Percentiles rank a stretch among this genome's conserved stretches.
phyloP scores from a whole-genome alignment of 2,329 filamentous ascomycete genomes.

The Phaeophleospora eucalypticola region DNA sequence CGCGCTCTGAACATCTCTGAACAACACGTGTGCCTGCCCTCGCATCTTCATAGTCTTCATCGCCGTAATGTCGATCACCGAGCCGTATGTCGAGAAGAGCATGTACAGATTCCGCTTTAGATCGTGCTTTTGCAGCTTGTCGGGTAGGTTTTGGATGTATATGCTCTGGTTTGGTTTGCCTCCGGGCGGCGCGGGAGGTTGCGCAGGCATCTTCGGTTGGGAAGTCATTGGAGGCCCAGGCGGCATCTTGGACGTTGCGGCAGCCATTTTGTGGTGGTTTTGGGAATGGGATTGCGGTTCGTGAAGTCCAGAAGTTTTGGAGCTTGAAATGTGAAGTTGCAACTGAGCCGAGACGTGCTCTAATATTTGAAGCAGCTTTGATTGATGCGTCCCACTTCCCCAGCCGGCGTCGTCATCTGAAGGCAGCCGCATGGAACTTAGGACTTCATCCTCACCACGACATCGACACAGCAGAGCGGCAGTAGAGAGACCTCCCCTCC shows the following conservation, averaged over 20 bases:
- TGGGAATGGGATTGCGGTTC: neutral
- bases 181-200: neutral
- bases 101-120: conserved; percentile 84
- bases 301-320: neutral
- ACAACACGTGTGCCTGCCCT: conserved; percentile 90
- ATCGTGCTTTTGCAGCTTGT: conserved; percentile 86
- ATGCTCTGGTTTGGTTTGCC: conserved; percentile 53
- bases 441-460: neutral
- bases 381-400: too few species aligned
- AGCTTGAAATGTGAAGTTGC: conserved; percentile 1
- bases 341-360: too few species aligned
- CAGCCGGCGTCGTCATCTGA: neutral
- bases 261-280: conserved; percentile 10
- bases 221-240: neutral
- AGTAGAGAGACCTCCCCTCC: conserved; percentile 91
- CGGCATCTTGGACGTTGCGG: conserved; percentile 5
- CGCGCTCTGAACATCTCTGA: conserved; percentile 82
- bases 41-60: conserved; percentile 90
- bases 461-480: conserved; percentile 43
- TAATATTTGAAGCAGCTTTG: too few species aligned
- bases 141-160: conserved; percentile 83
- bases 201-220: neutral
- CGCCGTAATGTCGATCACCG: conserved; percentile 85
- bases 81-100: conserved; percentile 89
- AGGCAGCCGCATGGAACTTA: neutral